Evolutionary conservation across 2,329 filamentous ascomycete species (phyloP).

Genomic region (Orbilia ellipsospora): DNA sequence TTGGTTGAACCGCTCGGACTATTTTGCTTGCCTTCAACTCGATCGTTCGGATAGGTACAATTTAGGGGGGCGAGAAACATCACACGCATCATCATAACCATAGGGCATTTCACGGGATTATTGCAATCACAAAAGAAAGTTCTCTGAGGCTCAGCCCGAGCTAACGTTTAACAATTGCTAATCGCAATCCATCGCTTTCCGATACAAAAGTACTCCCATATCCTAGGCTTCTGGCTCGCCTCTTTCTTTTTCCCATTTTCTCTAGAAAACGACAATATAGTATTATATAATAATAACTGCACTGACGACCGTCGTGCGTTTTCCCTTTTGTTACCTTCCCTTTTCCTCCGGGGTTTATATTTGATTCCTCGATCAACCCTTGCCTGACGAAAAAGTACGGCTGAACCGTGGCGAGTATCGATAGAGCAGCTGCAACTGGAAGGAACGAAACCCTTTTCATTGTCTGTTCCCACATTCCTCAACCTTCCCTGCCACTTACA

Average conservation of each 20-base stretch:
- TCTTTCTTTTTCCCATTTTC: slow-evolving; percentile 4
- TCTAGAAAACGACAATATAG: not conserved
- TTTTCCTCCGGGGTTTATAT: slow-evolving; percentile 2
- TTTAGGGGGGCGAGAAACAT: not conserved
- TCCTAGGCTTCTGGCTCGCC: slow-evolving; percentile 10
- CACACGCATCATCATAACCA: slow-evolving; percentile 7
- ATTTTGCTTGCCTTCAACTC: slow-evolving; percentile 3
- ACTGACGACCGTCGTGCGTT: not conserved
- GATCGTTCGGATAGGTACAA: not conserved
- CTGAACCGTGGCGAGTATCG: slow-evolving; percentile 19
- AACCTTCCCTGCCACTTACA: slow-evolving; percentile 12
- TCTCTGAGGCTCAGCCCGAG: slow-evolving; percentile 21
- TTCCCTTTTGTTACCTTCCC: slow-evolving; percentile 2
- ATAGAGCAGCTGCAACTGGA: slow-evolving; percentile 31
- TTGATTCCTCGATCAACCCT: not conserved
- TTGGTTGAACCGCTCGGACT: slow-evolving; percentile 41
- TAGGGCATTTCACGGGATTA: slow-evolving; percentile 24
- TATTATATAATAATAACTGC: not conserved
- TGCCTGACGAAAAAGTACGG: not conserved
- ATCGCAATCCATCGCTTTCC: slow-evolving; percentile 21
- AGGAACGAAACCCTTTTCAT: not conserved
- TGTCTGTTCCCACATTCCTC: slow-evolving; percentile 24
- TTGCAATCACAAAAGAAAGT: not conserved
- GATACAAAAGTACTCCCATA: slow-evolving; percentile 14
- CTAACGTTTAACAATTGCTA: not conserved